phyloP scores from a whole-genome alignment of 2,329 filamentous ascomycete genomes.

The Penicillium italicum region DNA sequence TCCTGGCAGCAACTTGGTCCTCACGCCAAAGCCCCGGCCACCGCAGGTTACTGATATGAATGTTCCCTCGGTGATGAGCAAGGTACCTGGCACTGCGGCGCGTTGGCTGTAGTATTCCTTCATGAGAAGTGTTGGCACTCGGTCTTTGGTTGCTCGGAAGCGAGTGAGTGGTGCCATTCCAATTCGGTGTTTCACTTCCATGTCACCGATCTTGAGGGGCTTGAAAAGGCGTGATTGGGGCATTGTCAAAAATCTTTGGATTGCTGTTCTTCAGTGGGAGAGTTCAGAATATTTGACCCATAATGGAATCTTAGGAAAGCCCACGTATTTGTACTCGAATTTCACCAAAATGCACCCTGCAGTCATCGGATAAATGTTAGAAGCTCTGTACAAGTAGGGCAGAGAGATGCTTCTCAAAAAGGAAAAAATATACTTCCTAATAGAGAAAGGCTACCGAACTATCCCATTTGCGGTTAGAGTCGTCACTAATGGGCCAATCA shows the following conservation, averaged over 20 bases:
- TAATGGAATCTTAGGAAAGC: neutral
- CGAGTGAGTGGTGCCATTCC: slow-evolving; percentile 50
- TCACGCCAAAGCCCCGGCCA: slow-evolving; percentile 24
- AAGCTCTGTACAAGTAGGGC: neutral
- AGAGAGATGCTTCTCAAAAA: neutral
- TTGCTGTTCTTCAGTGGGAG: neutral
- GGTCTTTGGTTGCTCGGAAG: slow-evolving; percentile 47
- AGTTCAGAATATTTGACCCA: neutral
- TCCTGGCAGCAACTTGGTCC: neutral
- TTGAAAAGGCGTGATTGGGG: neutral
- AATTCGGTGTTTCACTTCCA: slow-evolving; percentile 43
- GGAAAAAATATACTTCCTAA: neutral
- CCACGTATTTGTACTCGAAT: neutral
- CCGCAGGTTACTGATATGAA: slow-evolving; percentile 47
- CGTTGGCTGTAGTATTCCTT: slow-evolving; percentile 54
- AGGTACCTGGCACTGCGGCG: slow-evolving; percentile 49
- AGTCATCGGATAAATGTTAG: neutral
- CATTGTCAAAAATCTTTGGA: neutral
- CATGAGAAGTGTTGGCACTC: slow-evolving; percentile 42
- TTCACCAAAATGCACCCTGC: neutral
- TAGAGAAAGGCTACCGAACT: neutral
- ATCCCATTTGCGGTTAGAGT: neutral
- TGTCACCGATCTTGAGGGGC: neutral
- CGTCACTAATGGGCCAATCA: neutral
- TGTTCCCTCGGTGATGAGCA: slow-evolving; percentile 57